phyloP scores from a whole-genome alignment of 2,329 filamentous ascomycete genomes.

The Daldinia sp. region DNA sequence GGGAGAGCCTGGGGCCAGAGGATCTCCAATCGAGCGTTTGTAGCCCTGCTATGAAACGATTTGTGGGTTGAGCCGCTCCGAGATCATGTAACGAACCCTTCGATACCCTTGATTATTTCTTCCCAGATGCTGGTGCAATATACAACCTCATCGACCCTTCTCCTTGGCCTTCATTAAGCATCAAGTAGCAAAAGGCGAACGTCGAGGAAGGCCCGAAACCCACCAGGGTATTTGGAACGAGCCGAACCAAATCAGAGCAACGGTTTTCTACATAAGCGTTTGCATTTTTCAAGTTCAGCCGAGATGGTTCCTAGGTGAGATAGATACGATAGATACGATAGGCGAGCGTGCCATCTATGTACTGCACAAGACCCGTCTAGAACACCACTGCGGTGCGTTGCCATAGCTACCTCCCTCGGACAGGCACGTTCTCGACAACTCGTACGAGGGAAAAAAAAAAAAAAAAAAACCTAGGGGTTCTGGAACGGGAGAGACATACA shows the following conservation, averaged over 20 bases:
- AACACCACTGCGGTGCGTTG: neutral
- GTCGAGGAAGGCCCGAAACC: slow-evolving; percentile 14
- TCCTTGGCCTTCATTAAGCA: slow-evolving; percentile 24
- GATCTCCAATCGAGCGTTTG: neutral
- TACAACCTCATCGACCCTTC: slow-evolving; percentile 16
- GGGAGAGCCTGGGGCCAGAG: neutral
- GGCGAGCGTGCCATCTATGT: neutral
- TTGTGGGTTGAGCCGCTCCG: neutral
- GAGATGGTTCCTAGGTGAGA: slow-evolving; percentile 11
- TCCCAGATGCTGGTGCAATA: slow-evolving; percentile 10
- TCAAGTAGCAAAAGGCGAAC: slow-evolving; percentile 20
- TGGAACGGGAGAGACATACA: neutral
- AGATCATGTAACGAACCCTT: slow-evolving; percentile 10
- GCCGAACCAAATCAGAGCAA: slow-evolving; percentile 5
- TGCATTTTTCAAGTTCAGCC: slow-evolving; percentile 4
- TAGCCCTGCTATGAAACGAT: slow-evolving; percentile 10
- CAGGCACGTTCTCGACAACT: neutral
- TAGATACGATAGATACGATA: slow-evolving; percentile 7
- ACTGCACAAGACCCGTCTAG: slow-evolving; percentile 18
- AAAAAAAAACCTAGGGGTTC: slow-evolving; percentile 7
- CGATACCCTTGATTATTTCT: slow-evolving; percentile 7
- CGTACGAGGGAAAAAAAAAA: slow-evolving; percentile 1
- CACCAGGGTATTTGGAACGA: neutral
- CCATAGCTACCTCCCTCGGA: neutral
- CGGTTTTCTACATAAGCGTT: slow-evolving; percentile 4